Percentiles rank a stretch among this genome's conserved stretches.
These are phyloP conservation scores for Camelina laxa DNA, from an alignment of 345 rosid species.

Conservation along the genomic window DNA sequence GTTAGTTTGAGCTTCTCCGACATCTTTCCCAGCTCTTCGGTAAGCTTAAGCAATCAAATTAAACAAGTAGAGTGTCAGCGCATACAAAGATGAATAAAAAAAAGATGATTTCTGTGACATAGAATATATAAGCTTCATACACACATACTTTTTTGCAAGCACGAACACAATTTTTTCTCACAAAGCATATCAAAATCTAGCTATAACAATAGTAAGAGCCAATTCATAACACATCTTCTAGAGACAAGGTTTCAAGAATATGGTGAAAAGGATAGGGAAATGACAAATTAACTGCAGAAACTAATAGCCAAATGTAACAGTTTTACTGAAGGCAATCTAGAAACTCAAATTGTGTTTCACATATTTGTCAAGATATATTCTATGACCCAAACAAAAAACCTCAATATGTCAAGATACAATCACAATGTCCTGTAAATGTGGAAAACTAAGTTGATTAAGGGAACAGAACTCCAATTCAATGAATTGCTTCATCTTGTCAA, in stretches of 20 bases:
- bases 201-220: neutral
- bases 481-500: neutral
- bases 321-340: too few relatives aligned
- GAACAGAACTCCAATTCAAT: neutral
- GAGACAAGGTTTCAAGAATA: neutral
- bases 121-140: neutral
- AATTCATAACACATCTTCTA: neutral
- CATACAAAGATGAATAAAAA: constrained; percentile 1
- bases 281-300: neutral
- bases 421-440: too few relatives aligned
- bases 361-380: too few relatives aligned
- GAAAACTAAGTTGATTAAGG: neutral
- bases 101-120: neutral
- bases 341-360: too few relatives aligned
- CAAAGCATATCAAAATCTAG: neutral
- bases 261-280: neutral
- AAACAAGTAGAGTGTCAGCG: constrained; percentile 32
- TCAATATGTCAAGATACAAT: too few relatives aligned
- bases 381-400: too few relatives aligned
- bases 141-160: neutral
- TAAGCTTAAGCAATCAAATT: constrained; percentile 59
- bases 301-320: too few relatives aligned
- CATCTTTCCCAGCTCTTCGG: constrained; percentile 88
- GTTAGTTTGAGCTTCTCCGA: constrained; percentile 92
- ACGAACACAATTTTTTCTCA: neutral